Percentiles rank a stretch among this genome's conserved stretches.
Conservation (phyloP, 2,329 filamentous ascomycete species). For the Calonectria henricotiae region DNA sequence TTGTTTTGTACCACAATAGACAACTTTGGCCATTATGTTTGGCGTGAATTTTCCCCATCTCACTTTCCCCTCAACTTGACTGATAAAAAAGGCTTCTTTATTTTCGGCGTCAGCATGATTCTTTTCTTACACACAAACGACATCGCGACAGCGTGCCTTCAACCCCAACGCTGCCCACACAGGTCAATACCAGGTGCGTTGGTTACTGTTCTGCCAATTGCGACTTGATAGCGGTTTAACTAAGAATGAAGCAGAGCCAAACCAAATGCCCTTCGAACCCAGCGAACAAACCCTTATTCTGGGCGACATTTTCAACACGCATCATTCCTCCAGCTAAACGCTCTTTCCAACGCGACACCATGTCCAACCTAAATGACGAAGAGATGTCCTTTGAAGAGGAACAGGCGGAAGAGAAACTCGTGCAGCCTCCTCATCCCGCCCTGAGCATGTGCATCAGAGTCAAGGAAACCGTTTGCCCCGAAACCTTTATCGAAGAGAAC, state of each 20-base stretch:
- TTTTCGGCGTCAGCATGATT: not conserved
- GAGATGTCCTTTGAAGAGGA: not conserved
- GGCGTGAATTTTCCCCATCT: not conserved
- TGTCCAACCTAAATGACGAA: not conserved
- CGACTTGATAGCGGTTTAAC: not conserved
- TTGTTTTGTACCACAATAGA: not conserved
- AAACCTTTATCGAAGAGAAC: slow-evolving; percentile 20
- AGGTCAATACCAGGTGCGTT: not conserved
- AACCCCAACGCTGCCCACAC: not conserved
- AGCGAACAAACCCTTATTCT: not conserved
- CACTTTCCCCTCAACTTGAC: not conserved
- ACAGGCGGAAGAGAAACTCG: too few species aligned
- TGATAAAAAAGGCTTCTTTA: not conserved
- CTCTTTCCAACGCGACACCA: not conserved
- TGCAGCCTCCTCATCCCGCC: not conserved
- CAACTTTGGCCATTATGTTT: not conserved
- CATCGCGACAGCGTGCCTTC: not conserved
- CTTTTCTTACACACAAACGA: not conserved
- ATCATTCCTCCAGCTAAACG: not conserved
- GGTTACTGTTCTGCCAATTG: too few species aligned
- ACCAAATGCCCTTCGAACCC: not conserved
- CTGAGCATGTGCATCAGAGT: not conserved
- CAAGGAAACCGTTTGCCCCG: slow-evolving; percentile 20
- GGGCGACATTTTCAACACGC: not conserved
- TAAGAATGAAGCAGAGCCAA: not conserved